Percentiles rank a stretch among this genome's conserved stretches.
Conservation (phyloP, 768 basidiomycete species). For the Trametes cingulata region DNA sequence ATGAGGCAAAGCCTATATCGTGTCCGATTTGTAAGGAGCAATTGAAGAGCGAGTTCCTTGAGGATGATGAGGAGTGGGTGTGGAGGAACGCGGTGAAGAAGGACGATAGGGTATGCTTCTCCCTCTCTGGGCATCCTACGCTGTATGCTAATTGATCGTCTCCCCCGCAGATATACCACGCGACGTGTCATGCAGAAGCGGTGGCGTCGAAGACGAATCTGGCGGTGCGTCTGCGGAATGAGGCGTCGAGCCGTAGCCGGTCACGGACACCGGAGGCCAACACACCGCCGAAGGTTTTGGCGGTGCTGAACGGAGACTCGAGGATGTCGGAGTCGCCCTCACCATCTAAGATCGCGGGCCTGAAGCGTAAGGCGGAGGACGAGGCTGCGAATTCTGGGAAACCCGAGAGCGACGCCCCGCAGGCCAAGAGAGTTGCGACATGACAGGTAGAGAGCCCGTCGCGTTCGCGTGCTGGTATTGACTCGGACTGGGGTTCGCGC, state of each 20-base stretch:
- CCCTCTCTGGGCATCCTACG: neutral
- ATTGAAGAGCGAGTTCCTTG: constrained; percentile 87
- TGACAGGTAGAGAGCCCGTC: constrained; percentile 24
- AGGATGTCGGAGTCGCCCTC: constrained; percentile 43
- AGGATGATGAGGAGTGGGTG: constrained; percentile 98
- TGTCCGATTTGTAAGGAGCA: constrained; percentile 97
- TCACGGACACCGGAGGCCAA: constrained; percentile 71
- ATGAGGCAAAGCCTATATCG: constrained; percentile 78
- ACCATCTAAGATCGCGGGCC: constrained; percentile 54
- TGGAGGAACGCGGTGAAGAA: constrained; percentile 90
- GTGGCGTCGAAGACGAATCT: constrained; percentile 61
- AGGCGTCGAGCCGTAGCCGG: constrained; percentile 60
- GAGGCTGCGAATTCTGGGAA: constrained; percentile 33
- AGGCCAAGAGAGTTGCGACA: constrained; percentile 66
- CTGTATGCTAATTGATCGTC: constrained; percentile 3
- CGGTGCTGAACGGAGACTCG: constrained; percentile 15
- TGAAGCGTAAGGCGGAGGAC: constrained; percentile 76
- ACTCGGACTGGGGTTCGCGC: neutral
- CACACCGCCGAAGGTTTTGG: constrained; percentile 39
- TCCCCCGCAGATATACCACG: constrained; percentile 77
- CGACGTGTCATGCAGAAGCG: constrained; percentile 90
- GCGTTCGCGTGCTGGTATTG: neutral
- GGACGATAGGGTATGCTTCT: constrained; percentile 72
- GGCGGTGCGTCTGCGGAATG: constrained; percentile 67
- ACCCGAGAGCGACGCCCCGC: constrained; percentile 52